Evolutionary conservation across 371 early-diverging fungal genomes (phyloP), one percentile per base, ranked within the genome.

Genomic region (Nematocida sp.): DNA sequence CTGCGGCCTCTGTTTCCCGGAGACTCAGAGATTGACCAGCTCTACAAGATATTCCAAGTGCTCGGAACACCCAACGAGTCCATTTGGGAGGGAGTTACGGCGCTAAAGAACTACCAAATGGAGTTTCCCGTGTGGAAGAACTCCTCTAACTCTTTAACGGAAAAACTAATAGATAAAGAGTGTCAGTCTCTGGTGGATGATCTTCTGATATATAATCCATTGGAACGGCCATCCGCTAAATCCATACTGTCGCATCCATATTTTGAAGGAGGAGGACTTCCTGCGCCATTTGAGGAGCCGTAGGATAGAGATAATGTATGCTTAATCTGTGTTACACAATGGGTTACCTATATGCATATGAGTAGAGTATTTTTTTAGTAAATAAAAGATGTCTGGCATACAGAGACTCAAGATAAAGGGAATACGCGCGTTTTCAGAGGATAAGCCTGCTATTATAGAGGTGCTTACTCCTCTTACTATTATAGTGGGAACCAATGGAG

Each of bases 21-120:
- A 25, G 95, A 95, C 83, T 91, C 92, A 65, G 94, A 94, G 55
- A 93, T 97, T 65, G 97, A 97, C 82, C 99, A 99, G 84, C 84
- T 99, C 42, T 95, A 96, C 13, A 95, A 96, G 84, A 97, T 99
- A 79, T 96, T 97, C 86, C 93, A 93, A 84, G 91, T 94, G 0
- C 87, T 97, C 26, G 99, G 99, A 33, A 96, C 97, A 13, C 99
- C 97, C 0, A 90, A 90, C 0, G 93, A 94, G 68, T 85, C 86
- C 2, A 93, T 91, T 20, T 99, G 99, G 98, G 93, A 93, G 11
- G 48, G 90, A 87, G 87, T 95, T 38, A 83, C 87, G 0, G 66
- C 66, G 7, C 80, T 94, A 42, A 92, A 91, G 16, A 92, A 92
- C 82, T 94, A 68, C 53, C 78, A 85, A n/a, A 36, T 49, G 30